Conservation (phyloP, 768 basidiomycete species). For the Pisolithus orientalis region DNA sequence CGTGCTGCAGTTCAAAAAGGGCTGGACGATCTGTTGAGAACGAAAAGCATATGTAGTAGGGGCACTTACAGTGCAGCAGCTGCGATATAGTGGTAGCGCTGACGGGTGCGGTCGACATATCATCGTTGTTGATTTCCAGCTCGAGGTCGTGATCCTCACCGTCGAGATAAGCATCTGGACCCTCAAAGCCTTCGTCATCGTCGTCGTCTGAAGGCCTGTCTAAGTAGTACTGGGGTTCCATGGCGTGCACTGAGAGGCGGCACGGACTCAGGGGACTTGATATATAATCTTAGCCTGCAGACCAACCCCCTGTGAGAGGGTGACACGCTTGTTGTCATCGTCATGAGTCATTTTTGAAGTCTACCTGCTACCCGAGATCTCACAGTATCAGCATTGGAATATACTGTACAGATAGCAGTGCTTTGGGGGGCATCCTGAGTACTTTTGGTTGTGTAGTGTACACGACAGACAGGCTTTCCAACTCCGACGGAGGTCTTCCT, state of each 20-base stretch:
- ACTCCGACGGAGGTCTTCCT: constrained; percentile 15
- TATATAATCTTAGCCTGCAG: not conserved
- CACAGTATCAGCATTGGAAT: too few species aligned
- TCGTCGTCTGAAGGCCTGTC: constrained; percentile 10
- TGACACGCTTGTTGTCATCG: too few species aligned
- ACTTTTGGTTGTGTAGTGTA: too few species aligned
- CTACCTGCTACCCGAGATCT: too few species aligned
- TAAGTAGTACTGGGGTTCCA: constrained; percentile 19
- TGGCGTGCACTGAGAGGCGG: not conserved
- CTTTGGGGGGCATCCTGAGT: too few species aligned
- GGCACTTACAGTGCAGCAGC: constrained; percentile 25
- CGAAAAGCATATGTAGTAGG: not conserved
- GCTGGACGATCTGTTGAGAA: constrained; percentile 13
- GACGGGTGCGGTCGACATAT: constrained; percentile 3
- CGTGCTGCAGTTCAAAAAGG: constrained; percentile 23
- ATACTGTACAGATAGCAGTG: too few species aligned
- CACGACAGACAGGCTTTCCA: constrained; percentile 10
- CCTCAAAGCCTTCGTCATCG: constrained; percentile 28
- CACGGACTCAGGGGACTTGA: not conserved
- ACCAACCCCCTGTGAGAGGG: too few species aligned
- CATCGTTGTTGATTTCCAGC: constrained; percentile 25
- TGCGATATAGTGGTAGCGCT: constrained; percentile 15
- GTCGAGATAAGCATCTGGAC: constrained; percentile 31
- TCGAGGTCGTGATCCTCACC: constrained; percentile 31
- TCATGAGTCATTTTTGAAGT: too few species aligned